Conservation (phyloP, 116 monocot species). For the Thalassia testudinum region DNA sequence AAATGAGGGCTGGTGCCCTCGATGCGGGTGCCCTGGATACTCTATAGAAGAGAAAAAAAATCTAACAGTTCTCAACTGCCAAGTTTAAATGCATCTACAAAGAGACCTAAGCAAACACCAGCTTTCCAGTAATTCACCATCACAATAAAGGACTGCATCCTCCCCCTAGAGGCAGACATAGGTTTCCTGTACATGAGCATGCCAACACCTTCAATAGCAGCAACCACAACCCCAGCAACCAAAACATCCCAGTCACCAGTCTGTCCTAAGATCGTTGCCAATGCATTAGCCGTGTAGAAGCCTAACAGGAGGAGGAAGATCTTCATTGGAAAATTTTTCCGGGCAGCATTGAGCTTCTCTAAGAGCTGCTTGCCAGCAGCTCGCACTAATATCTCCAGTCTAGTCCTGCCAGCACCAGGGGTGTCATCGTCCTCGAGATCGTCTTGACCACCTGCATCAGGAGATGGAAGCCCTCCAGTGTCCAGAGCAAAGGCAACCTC, state of each 20-base stretch:
- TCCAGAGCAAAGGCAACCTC: constrained; percentile 38
- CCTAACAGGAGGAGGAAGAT: constrained; percentile 87
- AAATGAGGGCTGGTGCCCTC: no score
- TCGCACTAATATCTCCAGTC: constrained; percentile 53
- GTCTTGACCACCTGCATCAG: constrained; percentile 20
- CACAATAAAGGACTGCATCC: constrained; percentile 39
- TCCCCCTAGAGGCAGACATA: constrained; percentile 18
- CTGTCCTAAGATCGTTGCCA: constrained; percentile 89
- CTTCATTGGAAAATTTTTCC: constrained; percentile 75
- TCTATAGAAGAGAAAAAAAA: no score
- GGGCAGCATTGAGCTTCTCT: constrained; percentile 52
- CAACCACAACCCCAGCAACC: constrained; percentile 82
- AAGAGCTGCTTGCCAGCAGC: constrained; percentile 48
- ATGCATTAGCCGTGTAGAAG: constrained; percentile 94
- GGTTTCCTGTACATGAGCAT: constrained; percentile 84
- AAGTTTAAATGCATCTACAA: constrained; percentile 94
- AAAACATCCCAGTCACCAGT: constrained; percentile 97
- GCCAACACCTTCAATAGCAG: constrained; percentile 83
- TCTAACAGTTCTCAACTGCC: constrained; percentile 85
- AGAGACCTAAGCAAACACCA: constrained; percentile 82
- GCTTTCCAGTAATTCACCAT: constrained; percentile 95
- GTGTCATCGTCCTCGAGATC: constrained; percentile 15
- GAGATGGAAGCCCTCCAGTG: constrained; percentile 25
- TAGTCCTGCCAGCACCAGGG: constrained; percentile 38
- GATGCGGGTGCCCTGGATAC: no score